phyloP scores from a whole-genome alignment of 2,329 filamentous ascomycete genomes.

The Colletotrichum sansevieriae region DNA sequence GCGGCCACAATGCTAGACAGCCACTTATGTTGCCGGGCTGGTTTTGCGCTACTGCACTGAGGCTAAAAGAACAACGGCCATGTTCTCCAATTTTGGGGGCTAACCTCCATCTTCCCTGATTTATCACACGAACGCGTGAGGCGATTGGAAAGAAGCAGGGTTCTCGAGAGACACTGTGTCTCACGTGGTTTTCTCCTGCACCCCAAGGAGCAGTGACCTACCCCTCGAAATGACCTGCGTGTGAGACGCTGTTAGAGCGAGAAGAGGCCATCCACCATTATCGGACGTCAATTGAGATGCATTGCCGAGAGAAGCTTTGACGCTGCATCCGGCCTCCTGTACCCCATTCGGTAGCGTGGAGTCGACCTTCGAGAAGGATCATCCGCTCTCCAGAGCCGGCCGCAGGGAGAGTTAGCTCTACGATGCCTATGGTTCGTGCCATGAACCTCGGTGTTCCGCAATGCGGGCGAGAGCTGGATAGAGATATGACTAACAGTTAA shows the following conservation, averaged over 20 bases:
- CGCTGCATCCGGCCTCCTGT: constrained; percentile 27
- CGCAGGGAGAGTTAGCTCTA: not conserved
- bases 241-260: constrained; percentile 21
- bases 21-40: constrained; percentile 16
- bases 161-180: constrained; percentile 6
- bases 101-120: constrained; percentile 17
- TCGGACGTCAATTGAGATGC: constrained; percentile 21
- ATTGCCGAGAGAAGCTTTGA: constrained; percentile 36
- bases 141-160: constrained; percentile 19
- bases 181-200: constrained; percentile 30
- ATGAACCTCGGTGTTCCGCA: no score
- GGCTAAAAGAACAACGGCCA: constrained; percentile 38
- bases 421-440: not conserved
- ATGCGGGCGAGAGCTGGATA: no score
- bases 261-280: constrained; percentile 18
- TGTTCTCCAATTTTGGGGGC: constrained; percentile 39
- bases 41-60: constrained; percentile 35
- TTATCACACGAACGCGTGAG: constrained; percentile 21
- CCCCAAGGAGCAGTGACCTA: constrained; percentile 18
- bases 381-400: not conserved
- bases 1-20: constrained; percentile 25
- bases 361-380: constrained; percentile 7
- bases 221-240: constrained; percentile 1
- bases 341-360: constrained; percentile 27
- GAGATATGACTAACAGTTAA: not conserved